These are phyloP conservation scores for Dactylellina leptospora DNA, from an alignment of 2,329 filamentous ascomycete species.

Conservation along the genomic window DNA sequence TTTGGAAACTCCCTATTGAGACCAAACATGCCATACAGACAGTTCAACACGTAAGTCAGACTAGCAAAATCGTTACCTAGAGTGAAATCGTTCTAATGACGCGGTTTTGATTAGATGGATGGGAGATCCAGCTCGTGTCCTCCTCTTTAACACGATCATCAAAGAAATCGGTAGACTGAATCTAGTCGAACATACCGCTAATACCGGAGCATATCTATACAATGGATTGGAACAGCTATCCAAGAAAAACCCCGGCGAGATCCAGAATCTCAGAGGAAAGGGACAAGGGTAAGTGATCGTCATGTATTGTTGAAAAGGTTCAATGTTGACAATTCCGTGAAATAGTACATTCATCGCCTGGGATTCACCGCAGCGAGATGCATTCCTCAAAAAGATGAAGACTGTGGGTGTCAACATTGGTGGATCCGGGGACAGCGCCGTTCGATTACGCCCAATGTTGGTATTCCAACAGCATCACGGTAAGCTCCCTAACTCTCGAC, in stretches of 20 bases:
- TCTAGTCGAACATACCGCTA: conserved; percentile 79
- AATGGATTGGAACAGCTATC: conserved; percentile 73
- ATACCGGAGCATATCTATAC: conserved; percentile 81
- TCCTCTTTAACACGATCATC: conserved; percentile 87
- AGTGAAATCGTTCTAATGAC: no score
- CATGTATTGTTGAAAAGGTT: neutral
- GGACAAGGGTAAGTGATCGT: conserved; percentile 69
- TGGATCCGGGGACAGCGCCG: conserved; percentile 77
- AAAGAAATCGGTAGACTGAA: conserved; percentile 78
- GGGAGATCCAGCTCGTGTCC: conserved; percentile 84
- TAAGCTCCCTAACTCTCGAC: conserved; percentile 57
- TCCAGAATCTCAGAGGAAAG: conserved; percentile 85
- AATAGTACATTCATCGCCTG: conserved; percentile 83
- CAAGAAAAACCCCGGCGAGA: conserved; percentile 76
- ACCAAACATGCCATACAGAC: conserved; percentile 91
- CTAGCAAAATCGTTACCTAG: no score
- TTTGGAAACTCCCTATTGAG: conserved; percentile 80
- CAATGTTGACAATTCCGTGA: neutral
- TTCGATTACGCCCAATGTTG: conserved; percentile 86
- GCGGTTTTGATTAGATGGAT: no score
- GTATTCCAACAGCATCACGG: conserved; percentile 90
- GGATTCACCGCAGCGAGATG: conserved; percentile 81
- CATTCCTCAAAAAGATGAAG: conserved; percentile 82
- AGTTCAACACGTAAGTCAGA: conserved; percentile 89
- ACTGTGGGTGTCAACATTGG: conserved; percentile 84